Percentiles rank a stretch among this genome's conserved stretches.
Evolutionary conservation across 2,329 filamentous ascomycete species (phyloP).

Genomic region (Aspergillus alliaceus): DNA sequence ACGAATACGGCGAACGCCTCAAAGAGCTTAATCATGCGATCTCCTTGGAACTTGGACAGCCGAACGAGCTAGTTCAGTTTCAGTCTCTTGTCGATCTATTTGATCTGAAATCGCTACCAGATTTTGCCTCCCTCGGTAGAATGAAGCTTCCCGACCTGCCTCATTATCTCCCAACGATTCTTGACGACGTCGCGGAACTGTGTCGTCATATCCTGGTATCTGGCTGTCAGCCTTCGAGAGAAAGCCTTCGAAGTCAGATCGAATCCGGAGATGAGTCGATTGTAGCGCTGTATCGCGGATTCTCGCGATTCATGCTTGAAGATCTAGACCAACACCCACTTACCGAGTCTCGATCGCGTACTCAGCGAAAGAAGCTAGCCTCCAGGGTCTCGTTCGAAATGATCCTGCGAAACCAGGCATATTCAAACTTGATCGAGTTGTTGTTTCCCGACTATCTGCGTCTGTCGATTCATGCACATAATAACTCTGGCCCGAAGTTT

Average conservation of each 20-base stretch:
- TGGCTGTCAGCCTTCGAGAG: not conserved
- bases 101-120: not conserved
- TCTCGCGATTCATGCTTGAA: slow-evolving; percentile 40
- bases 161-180: not conserved
- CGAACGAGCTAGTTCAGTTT: not conserved
- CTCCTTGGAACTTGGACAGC: not conserved
- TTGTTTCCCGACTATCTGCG: slow-evolving; percentile 48
- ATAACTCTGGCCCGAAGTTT: slow-evolving; percentile 38
- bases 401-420: slow-evolving; percentile 48
- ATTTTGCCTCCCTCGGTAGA: not conserved
- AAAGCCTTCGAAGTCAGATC: slow-evolving; percentile 28
- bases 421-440: slow-evolving; percentile 50
- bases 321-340: slow-evolving; percentile 24
- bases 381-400: slow-evolving; percentile 37
- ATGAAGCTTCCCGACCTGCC: not conserved
- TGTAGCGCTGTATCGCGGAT: slow-evolving; percentile 35
- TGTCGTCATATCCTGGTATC: not conserved
- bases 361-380: slow-evolving; percentile 37
- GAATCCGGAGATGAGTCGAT: slow-evolving; percentile 27
- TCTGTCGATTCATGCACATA: slow-evolving; percentile 48
- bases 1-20: slow-evolving; percentile 39
- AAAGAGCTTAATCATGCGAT: slow-evolving; percentile 36
- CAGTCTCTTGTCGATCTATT: slow-evolving; percentile 5
- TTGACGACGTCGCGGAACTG: not conserved
- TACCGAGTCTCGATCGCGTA: slow-evolving; percentile 24